Base-by-base conservation (phyloP, 176 grass and related monocot species). In the Chrysopogon serrulatus region DNA sequence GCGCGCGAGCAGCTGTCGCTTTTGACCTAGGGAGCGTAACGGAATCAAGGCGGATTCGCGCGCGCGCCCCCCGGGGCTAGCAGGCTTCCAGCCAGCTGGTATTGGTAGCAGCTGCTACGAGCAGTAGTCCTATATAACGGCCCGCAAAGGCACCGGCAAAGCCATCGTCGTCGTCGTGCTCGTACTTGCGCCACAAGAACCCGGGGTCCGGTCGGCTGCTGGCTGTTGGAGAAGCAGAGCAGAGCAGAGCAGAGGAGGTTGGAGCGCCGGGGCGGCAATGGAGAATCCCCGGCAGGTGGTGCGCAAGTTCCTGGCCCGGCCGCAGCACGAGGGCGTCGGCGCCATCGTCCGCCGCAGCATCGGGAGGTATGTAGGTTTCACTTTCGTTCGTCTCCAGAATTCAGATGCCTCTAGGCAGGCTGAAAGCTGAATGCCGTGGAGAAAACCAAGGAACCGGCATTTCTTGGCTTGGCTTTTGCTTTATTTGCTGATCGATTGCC, bases 341-440 rank as follows among this genome's bases (percentile, higher is more conserved):
- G 96, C 96, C 65, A 86, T 94, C 71, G 96, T 99, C 71, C 88
- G 93, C 71, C 90, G 96, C 68, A 99, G 96, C 93, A 96, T 99
- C 80, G 96, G 96, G 3, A 90, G 95, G 95, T 94, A 90, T 92
- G 95, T 94, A 71, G 44, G 43, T 17, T 32, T 18, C 57, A 61
- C n/a, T n/a, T n/a, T n/a, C n/a, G n/a, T 14, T n/a, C 64, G 10
- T 11, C 39, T 21, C 51, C 12, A 62, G 28, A 8, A n/a, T n/a
- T n/a, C n/a, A n/a, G n/a, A n/a, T n/a, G n/a, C n/a, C n/a, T n/a
- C n/a, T n/a, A n/a, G n/a, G n/a, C n/a, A n/a, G n/a, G n/a, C n/a
- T n/a, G n/a, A n/a, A n/a, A n/a, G n/a, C n/a, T 33, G 1, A 10
- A 24, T 17, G 47, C 14, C 26, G 5, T 74, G 34, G 64, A 10